Conservation (phyloP, 306 rosid genomes). For the Lotus japonicus region DNA sequence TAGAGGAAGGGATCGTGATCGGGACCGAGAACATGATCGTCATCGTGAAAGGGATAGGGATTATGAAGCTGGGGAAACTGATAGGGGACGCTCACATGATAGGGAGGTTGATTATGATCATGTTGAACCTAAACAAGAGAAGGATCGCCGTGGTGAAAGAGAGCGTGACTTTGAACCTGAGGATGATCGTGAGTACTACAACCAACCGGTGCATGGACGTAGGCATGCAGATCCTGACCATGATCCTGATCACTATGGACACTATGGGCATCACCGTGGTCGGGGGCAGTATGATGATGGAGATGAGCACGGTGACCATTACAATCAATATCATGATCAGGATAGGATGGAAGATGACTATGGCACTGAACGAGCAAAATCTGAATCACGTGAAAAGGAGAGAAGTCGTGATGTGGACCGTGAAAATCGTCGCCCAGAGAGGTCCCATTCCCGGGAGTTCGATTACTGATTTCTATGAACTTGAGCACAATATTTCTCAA, state of each 20-base stretch:
- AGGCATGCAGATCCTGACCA: constrained; percentile 59
- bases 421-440: constrained; percentile 53
- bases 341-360: constrained; percentile 69
- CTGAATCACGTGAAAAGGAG: constrained; percentile 69
- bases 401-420: constrained; percentile 51
- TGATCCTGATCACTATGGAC: constrained; percentile 49
- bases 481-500: background rate
- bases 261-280: constrained; percentile 50
- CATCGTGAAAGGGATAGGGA: constrained; percentile 74
- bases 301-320: constrained; percentile 52
- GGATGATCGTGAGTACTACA: constrained; percentile 65
- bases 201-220: constrained; percentile 58
- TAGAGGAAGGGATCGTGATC: constrained; percentile 44
- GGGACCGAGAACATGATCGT: constrained; percentile 48
- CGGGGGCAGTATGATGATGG: constrained; percentile 51
- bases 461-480: constrained; percentile 29
- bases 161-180: constrained; percentile 60
- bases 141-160: constrained; percentile 54
- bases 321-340: constrained; percentile 55
- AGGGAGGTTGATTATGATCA: constrained; percentile 61
- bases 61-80: constrained; percentile 59
- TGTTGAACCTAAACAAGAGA: constrained; percentile 65
- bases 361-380: constrained; percentile 41
- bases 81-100: constrained; percentile 66
- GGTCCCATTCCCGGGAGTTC: constrained; percentile 78